These are phyloP conservation scores for Rhodamnia rubescens DNA, from an alignment of 345 rosid species.

Conservation along the genomic window DNA sequence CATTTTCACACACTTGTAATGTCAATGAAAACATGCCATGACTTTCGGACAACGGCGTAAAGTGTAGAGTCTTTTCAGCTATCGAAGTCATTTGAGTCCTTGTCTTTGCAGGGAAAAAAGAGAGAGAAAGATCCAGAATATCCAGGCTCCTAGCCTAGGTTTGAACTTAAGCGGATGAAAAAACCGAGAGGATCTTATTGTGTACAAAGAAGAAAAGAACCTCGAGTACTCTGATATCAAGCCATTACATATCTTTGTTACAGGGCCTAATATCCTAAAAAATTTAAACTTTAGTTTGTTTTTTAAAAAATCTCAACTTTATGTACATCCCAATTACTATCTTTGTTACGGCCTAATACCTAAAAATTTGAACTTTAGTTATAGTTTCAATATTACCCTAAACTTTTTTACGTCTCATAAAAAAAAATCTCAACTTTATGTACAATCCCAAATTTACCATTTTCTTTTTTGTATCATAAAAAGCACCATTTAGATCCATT, in stretches of 20 bases:
- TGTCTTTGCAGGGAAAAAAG: not conserved
- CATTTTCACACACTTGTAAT: not conserved
- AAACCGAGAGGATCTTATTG: not conserved
- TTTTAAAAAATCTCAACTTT: too few relatives aligned
- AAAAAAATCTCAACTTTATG: too few relatives aligned
- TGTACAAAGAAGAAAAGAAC: not conserved
- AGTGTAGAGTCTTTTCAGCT: not conserved
- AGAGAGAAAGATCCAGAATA: not conserved
- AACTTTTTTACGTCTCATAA: too few relatives aligned
- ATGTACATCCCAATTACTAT: too few relatives aligned
- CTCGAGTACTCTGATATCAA: not conserved
- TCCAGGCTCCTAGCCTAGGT: not conserved
- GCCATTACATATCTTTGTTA: not conserved
- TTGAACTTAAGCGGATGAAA: not conserved
- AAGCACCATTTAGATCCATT: too few relatives aligned
- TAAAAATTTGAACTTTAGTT: too few relatives aligned
- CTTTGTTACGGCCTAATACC: not conserved
- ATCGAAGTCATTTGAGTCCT: not conserved
- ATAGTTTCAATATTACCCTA: too few relatives aligned
- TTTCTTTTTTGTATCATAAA: too few relatives aligned
- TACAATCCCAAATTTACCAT: too few relatives aligned
- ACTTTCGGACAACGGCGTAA: not conserved
- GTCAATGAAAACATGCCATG: not conserved
- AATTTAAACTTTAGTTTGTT: too few relatives aligned
- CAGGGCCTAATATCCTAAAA: too few relatives aligned